Conservation (phyloP, 2,329 filamentous ascomycete genomes). For the Pyrenophora seminiperda region DNA sequence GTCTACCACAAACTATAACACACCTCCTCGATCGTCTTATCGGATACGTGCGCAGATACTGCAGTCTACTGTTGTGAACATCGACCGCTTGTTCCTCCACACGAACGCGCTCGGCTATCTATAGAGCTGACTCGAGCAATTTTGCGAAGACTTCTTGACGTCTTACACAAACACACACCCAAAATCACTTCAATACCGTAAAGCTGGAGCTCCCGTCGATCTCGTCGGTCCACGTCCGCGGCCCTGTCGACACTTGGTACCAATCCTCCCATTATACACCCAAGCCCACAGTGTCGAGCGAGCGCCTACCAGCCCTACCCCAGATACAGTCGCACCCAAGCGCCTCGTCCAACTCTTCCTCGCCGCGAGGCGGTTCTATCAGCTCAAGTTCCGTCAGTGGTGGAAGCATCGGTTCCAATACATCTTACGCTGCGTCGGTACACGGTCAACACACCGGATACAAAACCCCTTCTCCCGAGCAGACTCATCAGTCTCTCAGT, state of each 20-base stretch:
- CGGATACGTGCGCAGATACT: constrained; percentile 39
- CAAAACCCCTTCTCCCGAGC: constrained; percentile 78
- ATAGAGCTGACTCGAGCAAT: constrained; percentile 25
- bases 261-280: constrained; percentile 68
- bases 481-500: constrained; percentile 56
- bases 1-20: constrained; percentile 34
- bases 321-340: constrained; percentile 67
- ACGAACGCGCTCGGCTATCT: constrained; percentile 34
- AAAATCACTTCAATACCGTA: constrained; percentile 64
- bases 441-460: constrained; percentile 61
- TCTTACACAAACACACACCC: constrained; percentile 10
- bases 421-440: constrained; percentile 61
- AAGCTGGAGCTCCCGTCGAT: constrained; percentile 94
- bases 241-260: constrained; percentile 74
- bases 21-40: constrained; percentile 29
- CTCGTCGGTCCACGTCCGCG: constrained; percentile 80
- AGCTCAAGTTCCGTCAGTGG: constrained; percentile 61
- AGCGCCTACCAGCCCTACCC: constrained; percentile 73
- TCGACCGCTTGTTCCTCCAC: constrained; percentile 20
- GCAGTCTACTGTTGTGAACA: constrained; percentile 38
- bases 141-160: constrained; percentile 19
- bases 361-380: constrained; percentile 77
- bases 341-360: constrained; percentile 73
- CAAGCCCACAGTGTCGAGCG: constrained; percentile 70
- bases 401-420: constrained; percentile 59